phyloP scores from a whole-genome alignment of 495 filamentous ascomycete genomes.

The Penicillium dipodomyicola region DNA sequence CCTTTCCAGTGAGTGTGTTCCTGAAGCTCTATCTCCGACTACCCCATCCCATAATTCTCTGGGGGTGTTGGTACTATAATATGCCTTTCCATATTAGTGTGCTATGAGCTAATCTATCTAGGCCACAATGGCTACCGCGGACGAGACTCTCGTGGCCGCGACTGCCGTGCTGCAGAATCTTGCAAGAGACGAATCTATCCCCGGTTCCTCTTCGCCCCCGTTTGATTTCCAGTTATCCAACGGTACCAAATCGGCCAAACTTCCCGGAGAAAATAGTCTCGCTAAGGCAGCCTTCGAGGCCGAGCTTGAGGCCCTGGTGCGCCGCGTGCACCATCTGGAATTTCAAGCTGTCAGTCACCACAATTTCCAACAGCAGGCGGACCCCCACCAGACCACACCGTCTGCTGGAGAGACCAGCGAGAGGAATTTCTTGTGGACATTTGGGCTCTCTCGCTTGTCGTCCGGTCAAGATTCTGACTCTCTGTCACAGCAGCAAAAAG shows the following conservation, averaged over 20 bases:
- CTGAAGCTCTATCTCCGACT: conserved; percentile 1
- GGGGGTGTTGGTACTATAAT: neutral
- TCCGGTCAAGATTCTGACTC: conserved; percentile 42
- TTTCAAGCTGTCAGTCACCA: conserved; percentile 59
- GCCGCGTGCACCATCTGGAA: conserved; percentile 68
- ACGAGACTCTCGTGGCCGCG: conserved; percentile 61
- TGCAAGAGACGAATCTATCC: conserved; percentile 47
- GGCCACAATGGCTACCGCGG: conserved; percentile 56
- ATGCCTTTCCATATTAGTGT: neutral
- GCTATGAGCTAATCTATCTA: conserved; percentile 19
- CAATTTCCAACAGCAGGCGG: conserved; percentile 26
- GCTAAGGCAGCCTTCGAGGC: conserved; percentile 68
- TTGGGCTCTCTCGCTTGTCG: conserved; percentile 42
- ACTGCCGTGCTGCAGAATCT: conserved; percentile 62
- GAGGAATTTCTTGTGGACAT: conserved; percentile 40
- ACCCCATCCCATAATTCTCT: neutral
- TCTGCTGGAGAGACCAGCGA: conserved; percentile 52
- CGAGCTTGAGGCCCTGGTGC: conserved; percentile 66
- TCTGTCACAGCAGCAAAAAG: conserved; percentile 41
- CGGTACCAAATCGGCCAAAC: conserved; percentile 46
- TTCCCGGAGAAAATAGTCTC: conserved; percentile 62
- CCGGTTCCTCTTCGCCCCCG: conserved; percentile 40
- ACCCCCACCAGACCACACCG: conserved; percentile 52
- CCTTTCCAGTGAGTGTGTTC: conserved; percentile 34
- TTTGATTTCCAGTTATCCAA: conserved; percentile 44